Evolutionary conservation across 2,329 filamentous ascomycete species (phyloP).

Genomic region (Cladosporium sp.): DNA sequence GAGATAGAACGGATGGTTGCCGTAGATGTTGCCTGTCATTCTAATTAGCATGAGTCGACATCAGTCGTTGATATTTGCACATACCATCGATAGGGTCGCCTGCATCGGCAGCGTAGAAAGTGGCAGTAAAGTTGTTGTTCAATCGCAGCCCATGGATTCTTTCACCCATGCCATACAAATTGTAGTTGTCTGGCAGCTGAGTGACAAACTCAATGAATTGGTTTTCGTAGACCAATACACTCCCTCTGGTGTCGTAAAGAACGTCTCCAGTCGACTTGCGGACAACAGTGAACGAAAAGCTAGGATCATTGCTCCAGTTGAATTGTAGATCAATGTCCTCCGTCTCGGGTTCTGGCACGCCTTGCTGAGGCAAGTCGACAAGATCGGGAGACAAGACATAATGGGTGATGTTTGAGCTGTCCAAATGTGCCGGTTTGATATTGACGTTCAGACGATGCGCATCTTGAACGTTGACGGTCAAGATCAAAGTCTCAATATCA

Average conservation of each 20-base stretch:
- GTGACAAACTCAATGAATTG: constrained; percentile 73
- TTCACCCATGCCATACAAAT: constrained; percentile 68
- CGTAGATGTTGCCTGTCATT: constrained; percentile 59
- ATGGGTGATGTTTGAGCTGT: constrained; percentile 31
- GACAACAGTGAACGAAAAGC: constrained; percentile 53
- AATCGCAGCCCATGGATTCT: constrained; percentile 65
- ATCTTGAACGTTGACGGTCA: constrained; percentile 53
- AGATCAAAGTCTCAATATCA: constrained; percentile 61
- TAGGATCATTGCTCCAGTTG: constrained; percentile 53
- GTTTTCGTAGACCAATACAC: constrained; percentile 65
- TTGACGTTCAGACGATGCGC: constrained; percentile 64
- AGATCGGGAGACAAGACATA: constrained; percentile 62
- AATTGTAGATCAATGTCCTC: constrained; percentile 48
- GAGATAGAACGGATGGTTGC: constrained; percentile 71
- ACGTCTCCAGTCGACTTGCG: constrained; percentile 59
- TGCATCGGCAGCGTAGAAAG: constrained; percentile 63
- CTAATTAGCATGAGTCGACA: no score
- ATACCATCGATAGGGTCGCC: constrained; percentile 55
- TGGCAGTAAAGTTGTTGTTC: constrained; percentile 67
- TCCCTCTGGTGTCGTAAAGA: constrained; percentile 62
- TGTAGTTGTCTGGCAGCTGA: constrained; percentile 63
- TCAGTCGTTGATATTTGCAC: neutral
- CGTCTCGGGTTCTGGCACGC: constrained; percentile 34
- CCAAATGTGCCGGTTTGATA: constrained; percentile 62
- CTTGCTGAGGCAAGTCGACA: constrained; percentile 52